Percentiles rank a stretch among this genome's conserved stretches.
These are phyloP conservation scores for Naganishia kalamii DNA, from an alignment of 768 basidiomycete species.

Conservation along the genomic window DNA sequence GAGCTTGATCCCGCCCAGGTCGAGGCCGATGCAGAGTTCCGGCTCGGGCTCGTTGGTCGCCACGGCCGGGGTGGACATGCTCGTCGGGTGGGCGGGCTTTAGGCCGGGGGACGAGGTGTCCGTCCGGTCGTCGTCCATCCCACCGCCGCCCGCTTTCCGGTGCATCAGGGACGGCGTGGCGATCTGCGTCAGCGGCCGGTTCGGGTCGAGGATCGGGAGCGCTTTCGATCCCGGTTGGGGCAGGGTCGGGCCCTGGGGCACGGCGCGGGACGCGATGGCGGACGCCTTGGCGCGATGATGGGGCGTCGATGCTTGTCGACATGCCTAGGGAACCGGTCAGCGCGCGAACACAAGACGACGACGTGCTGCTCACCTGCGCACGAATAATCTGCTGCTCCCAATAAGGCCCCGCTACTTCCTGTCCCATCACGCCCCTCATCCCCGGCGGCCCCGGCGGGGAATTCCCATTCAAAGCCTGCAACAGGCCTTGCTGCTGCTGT, in stretches of 20 bases:
- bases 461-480: background rate
- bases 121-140: constrained; percentile 41
- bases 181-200: constrained; percentile 46
- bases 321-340: constrained; percentile 54
- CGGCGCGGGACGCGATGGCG: constrained; percentile 82
- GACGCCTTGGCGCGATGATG: constrained; percentile 94
- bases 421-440: background rate
- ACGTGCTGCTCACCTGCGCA: constrained; percentile 65
- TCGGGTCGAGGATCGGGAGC: constrained; percentile 87
- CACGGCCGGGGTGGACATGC: constrained; percentile 66
- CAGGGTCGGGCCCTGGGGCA: constrained; percentile 60
- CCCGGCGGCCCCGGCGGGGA: background rate
- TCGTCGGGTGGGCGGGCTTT: constrained; percentile 57
- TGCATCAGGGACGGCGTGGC: constrained; percentile 12
- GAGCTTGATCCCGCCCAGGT: constrained; percentile 91
- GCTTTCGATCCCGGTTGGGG: too few relatives aligned
- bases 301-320: constrained; percentile 75
- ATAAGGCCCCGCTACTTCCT: constrained; percentile 7
- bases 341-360: constrained; percentile 7
- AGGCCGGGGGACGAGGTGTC: constrained; percentile 38
- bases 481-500: background rate
- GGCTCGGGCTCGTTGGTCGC: constrained; percentile 56
- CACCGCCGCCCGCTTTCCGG: constrained; percentile 52
- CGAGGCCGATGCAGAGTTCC: constrained; percentile 71
- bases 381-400: constrained; percentile 93